Base-by-base conservation (phyloP, 2,329 filamentous ascomycete species). In the Trichoderma pleuroti region DNA sequence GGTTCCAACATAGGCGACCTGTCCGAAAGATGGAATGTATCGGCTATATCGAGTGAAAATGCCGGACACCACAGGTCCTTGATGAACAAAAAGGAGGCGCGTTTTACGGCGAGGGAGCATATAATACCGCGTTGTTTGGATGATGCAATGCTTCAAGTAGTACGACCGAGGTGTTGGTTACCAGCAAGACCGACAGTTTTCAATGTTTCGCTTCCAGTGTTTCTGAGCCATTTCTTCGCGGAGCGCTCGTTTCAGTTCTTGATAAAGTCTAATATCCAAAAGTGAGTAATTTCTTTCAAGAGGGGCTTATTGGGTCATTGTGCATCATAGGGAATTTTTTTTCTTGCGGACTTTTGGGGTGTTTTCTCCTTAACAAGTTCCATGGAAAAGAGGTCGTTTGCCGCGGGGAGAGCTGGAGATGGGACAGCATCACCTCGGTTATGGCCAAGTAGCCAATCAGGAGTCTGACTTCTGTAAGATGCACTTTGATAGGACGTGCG, bases 101-200 rank as follows among this genome's bases (percentile, higher is more conserved):
- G 11, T 24, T 14, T 14, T 12, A 8, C 5, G 0, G 10, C 8
- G 21, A 52, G 5, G 14, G 21, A 24, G 1, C n/a, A 24, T 7
- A 52, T 52, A 52, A 52, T 52, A 10, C 46, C 46, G 46, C 46
- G 21, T 52, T 21, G n/a, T 24, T 52, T 52, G 36, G 4, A 7
- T 52, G 46, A 52, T 52, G 46, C 46, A 52, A 14, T 52, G 4
- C 46, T 12, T 24, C 21, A 14, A 8, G 24, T 12, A 49, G 46
- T 49, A 49, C 46, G 46, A 52, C 46, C 46, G 46, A 52, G 46
- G 46, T 24, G 46, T 52, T 52, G 10, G 46, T 52, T 24, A 52
- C 24, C 46, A 21, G 46, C 11, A 11, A 21, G 46, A 24, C 46
- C 46, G 46, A 24, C 46, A 52, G 5, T 11, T 24, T 2, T 24